These are phyloP conservation scores for Ustulina deusta DNA, from an alignment of 2,329 filamentous ascomycete genomes.

Conservation along the genomic window DNA sequence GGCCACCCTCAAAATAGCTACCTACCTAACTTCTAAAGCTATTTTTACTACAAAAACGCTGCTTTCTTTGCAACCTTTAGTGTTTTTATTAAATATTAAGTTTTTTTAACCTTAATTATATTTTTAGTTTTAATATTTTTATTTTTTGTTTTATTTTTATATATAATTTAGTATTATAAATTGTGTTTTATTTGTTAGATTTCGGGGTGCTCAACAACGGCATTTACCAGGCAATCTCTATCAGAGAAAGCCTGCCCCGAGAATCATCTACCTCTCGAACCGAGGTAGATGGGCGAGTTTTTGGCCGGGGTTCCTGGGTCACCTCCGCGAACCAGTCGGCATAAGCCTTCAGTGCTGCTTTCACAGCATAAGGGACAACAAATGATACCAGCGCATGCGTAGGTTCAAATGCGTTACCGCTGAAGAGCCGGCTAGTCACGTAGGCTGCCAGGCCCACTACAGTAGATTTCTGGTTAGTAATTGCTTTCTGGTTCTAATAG, in stretches of 20 bases:
- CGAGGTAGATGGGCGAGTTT: slow-evolving; percentile 11
- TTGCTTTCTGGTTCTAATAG: slow-evolving; percentile 21
- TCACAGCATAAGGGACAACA: slow-evolving; percentile 21
- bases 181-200: too few relatives aligned
- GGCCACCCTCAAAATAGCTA: too few relatives aligned
- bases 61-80: too few relatives aligned
- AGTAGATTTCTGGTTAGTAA: slow-evolving; percentile 21
- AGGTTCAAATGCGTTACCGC: slow-evolving; percentile 20
- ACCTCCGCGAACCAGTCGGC: slow-evolving; percentile 19
- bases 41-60: too few relatives aligned
- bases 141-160: too few relatives aligned
- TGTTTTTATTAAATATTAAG: too few relatives aligned
- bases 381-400: slow-evolving; percentile 22
- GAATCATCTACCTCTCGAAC: slow-evolving; percentile 12
- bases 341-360: slow-evolving; percentile 20
- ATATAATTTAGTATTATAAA: too few relatives aligned
- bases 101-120: too few relatives aligned
- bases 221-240: slow-evolving; percentile 20
- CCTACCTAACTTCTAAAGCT: too few relatives aligned
- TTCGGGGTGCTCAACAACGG: slow-evolving; percentile 18
- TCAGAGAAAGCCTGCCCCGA: slow-evolving; percentile 19
- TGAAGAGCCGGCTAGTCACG: slow-evolving; percentile 18
- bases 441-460: slow-evolving; percentile 20
- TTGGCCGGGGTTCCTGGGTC: slow-evolving; percentile 16
- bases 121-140: too few relatives aligned